Base-by-base conservation (phyloP, 768 basidiomycete species). In the Tulasnella sp. region DNA sequence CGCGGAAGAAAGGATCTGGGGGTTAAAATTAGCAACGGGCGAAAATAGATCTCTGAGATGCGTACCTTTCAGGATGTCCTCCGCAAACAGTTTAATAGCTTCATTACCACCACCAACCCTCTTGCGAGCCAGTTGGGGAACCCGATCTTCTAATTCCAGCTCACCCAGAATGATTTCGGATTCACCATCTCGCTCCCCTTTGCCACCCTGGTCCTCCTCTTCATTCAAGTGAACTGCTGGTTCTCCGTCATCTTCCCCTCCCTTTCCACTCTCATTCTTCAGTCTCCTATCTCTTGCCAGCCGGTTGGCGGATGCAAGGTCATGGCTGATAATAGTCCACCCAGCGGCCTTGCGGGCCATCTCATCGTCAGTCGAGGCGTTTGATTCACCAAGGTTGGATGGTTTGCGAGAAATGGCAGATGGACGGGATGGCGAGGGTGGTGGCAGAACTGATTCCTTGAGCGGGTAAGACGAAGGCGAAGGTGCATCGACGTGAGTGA, bases 1-100 rank as follows among this genome's bases (percentile, higher is more conserved):
- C 71, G 16, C 44, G 80, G 31, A 73, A 78, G 34, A 78, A 44
- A 31, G 77, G 77, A 39, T 78, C 76, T 71, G 78, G 5, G 81
- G 76, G 56, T 80, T 72, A 58, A 83, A 44, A 46, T 81, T 77
- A 36, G 79, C 80, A 80, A 52, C 7, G n/a, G 9, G 39, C n/a
- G 18, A 12, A 21, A 36, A 46, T 19, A 9, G n/a, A 24, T 21
- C 42, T 3, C 9, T 10, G 46, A 16, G 21, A 27, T 16, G 48
- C 31, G 46, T 87, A 96, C 95, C 95, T 83, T 89, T 89, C 76
- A 95, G 89, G 79, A 97, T 90, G 78, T 93, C 91, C 34, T 92
- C 90, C 2, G 90, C 89, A 83, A 97, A 92, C 19, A 87, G 85
- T 81, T 91, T 90, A 77, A 97, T 86, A 39, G 87, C 88, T 86